Evolutionary conservation across 768 basidiomycete genomes (phyloP), one percentile per base, ranked within the genome.

Genomic region (Lentinula sp.): DNA sequence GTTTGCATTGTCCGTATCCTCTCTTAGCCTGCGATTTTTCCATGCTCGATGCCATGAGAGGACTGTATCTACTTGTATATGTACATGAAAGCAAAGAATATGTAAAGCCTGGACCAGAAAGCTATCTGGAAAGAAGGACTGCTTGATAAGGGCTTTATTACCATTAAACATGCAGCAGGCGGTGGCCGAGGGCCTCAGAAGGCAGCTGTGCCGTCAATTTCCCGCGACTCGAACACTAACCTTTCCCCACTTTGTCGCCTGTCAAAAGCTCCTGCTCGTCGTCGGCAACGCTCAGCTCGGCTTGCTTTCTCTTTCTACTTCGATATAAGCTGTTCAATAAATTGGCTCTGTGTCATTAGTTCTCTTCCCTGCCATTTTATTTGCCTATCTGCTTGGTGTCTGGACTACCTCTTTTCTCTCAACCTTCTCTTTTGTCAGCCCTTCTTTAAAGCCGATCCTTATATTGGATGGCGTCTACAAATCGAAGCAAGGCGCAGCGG

Each of bases 321-420:
- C 2, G 87, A 84, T 61, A 67, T 84, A 59, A 60, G 60, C 60
- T 42, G 45, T 36, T 37, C 10, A 28, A 60, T 51, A 49, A 33
- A 12, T 52, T 60, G 59, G 59, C 41, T 56, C 37, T 61, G 42
- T 49, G 28, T 54, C 53, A 2, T 18, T 61, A 54, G 28, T 54
- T 49, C 55, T 61, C 41, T 85, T 72, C 85, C 20, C 37, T 53
- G 93, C 92, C 62, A 93, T 84, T 69, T 85, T 89, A 64, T 97
- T 82, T 2, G 90, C 95, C 66, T 93, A 89, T 83, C n/a, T 73
- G 74, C 37, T 69, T 70, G 49, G 80, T 77, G 0, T 81, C 76
- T 61, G 60, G 60, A 61, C 53, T 48, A 61, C 60, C 52, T 54
- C 16, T 55, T 55, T 49, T 42, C 12, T 79, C 75, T 59, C 39